phyloP scores from a whole-genome alignment of 805 yeast species.

The Myxozyma mucilagina region DNA sequence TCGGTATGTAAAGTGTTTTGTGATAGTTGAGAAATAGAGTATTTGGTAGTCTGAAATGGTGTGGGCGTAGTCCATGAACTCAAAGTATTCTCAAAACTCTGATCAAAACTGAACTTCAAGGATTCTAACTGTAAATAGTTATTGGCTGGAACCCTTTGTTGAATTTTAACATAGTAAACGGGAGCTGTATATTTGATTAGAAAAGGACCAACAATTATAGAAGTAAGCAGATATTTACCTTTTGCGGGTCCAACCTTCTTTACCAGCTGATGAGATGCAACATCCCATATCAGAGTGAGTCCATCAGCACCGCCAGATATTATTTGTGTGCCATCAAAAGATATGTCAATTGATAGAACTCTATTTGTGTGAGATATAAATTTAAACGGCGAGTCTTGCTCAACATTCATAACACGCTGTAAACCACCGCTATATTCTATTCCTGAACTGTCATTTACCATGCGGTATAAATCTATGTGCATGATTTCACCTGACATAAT shows the following conservation, averaged over 20 bases:
- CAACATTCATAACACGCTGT: conserved; percentile 50
- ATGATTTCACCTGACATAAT: conserved; percentile 42
- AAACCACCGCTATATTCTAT: conserved; percentile 65
- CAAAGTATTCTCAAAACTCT: conserved; percentile 33
- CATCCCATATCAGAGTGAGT: conserved; percentile 64
- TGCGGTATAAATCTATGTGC: conserved; percentile 52
- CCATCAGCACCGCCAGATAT: conserved; percentile 78
- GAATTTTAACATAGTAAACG: conserved; percentile 12
- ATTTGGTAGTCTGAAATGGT: not conserved
- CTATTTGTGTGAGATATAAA: conserved; percentile 36
- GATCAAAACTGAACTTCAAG: conserved; percentile 34
- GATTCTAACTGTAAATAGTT: conserved; percentile 16
- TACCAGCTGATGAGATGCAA: conserved; percentile 41
- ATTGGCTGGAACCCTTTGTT: conserved; percentile 8
- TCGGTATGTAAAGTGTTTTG: not conserved
- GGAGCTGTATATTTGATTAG: conserved; percentile 2
- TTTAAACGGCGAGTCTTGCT: not conserved
- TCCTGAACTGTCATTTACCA: conserved; percentile 41
- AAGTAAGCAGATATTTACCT: conserved; percentile 29
- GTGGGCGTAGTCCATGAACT: conserved; percentile 31
- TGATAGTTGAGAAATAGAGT: not conserved
- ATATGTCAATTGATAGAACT: conserved; percentile 57
- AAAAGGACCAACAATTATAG: not conserved
- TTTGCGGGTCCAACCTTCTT: conserved; percentile 34
- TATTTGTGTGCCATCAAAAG: conserved; percentile 73